A percentile compares a stretch with the other conserved stretches of the same genome.
Evolutionary conservation across 768 basidiomycete genomes (phyloP).

Genomic region (Naganishia onofrii): DNA sequence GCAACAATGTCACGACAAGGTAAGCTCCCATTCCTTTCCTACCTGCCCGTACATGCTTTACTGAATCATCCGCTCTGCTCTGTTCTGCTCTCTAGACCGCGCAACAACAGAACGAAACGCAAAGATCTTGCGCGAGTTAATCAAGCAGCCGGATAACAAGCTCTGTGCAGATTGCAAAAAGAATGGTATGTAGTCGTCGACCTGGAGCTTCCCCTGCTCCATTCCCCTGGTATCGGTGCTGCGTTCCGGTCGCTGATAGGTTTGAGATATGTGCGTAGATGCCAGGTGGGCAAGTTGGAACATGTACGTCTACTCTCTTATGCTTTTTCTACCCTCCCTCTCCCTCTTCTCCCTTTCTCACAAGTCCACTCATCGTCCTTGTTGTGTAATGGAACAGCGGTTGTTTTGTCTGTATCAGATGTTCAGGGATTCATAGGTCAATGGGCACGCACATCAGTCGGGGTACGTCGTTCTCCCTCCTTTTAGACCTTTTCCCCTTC

Average conservation of each 20-base stretch:
- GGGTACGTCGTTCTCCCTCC: constrained; percentile 39
- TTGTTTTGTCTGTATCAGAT: constrained; percentile 91
- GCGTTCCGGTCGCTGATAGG: no score
- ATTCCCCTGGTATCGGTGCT: not conserved
- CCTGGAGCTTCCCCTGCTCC: no score
- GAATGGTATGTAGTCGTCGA: constrained; percentile 64
- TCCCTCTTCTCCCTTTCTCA: no score
- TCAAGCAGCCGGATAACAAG: constrained; percentile 88
- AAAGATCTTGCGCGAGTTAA: constrained; percentile 74
- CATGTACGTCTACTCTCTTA: constrained; percentile 58
- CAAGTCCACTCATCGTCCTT: not conserved
- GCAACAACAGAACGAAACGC: constrained; percentile 77
- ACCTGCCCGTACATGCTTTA: constrained; percentile 2
- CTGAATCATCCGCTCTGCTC: not conserved
- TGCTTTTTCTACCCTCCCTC: no score
- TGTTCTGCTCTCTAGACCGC: constrained; percentile 59
- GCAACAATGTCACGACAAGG: constrained; percentile 41
- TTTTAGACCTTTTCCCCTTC: no score
- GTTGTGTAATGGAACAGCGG: constrained; percentile 58
- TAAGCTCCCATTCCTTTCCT: constrained; percentile 16
- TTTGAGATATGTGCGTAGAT: constrained; percentile 49
- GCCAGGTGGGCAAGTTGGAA: constrained; percentile 99
- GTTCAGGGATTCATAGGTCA: constrained; percentile 92
- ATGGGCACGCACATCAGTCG: constrained; percentile 97
- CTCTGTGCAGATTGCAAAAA: constrained; percentile 94